A percentile compares a stretch with the other conserved stretches of the same genome.
These are phyloP conservation scores for Scedosporium boydii DNA, from an alignment of 2,329 filamentous ascomycete genomes.

Conservation along the genomic window DNA sequence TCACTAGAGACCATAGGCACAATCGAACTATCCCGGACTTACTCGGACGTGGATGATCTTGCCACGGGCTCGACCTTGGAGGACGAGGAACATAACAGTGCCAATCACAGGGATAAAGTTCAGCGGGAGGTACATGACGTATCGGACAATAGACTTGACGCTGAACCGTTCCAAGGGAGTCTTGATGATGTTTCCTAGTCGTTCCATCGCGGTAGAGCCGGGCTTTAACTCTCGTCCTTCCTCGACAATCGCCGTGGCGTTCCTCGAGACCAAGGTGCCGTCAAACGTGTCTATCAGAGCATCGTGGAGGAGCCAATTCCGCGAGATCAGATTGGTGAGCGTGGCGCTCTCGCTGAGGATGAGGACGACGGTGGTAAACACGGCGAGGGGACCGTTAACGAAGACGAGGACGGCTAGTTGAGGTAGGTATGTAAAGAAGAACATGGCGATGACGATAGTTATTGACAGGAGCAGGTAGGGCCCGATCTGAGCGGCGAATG, in stretches of 20 bases:
- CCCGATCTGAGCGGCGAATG: constrained; percentile 42
- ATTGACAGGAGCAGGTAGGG: constrained; percentile 61
- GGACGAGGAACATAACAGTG: constrained; percentile 66
- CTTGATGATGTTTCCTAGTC: constrained; percentile 48
- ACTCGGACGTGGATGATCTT: constrained; percentile 43
- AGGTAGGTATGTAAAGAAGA: constrained; percentile 76
- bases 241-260: constrained; percentile 52
- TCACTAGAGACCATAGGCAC: neutral
- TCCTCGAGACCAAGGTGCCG: constrained; percentile 49
- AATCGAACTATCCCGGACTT: constrained; percentile 7
- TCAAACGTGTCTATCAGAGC: constrained; percentile 86
- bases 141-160: constrained; percentile 59
- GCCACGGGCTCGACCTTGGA: constrained; percentile 53
- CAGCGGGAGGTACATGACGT: constrained; percentile 77
- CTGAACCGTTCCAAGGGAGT: constrained; percentile 47
- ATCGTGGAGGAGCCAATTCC: constrained; percentile 70
- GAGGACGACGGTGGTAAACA: constrained; percentile 61
- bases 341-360: constrained; percentile 54
- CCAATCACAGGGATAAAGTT: constrained; percentile 67
- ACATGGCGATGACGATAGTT: constrained; percentile 70
- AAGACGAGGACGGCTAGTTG: constrained; percentile 76
- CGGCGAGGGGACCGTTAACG: constrained; percentile 73
- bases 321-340: constrained; percentile 46
- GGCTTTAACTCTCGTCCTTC: constrained; percentile 65
- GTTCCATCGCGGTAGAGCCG: constrained; percentile 38